phyloP scores from a whole-genome alignment of 768 basidiomycete genomes.

The Hypholoma fasciculare region DNA sequence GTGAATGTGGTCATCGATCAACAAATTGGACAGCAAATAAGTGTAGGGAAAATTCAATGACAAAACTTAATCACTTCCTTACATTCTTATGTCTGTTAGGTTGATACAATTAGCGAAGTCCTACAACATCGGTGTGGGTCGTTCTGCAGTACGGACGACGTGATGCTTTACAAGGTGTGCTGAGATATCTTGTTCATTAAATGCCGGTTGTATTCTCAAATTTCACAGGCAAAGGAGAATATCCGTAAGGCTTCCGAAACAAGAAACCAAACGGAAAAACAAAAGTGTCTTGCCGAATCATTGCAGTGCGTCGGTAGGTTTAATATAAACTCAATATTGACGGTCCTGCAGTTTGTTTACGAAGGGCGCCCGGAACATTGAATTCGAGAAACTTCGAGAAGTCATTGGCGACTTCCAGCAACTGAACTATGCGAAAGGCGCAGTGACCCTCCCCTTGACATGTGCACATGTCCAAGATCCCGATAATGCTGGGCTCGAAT shows the following conservation, averaged over 20 bases:
- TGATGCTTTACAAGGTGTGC: conserved; percentile 91
- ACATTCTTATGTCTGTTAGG: conserved; percentile 44
- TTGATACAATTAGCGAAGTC: conserved; percentile 95
- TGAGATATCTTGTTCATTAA: background rate
- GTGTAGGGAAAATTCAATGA: conserved; percentile 50
- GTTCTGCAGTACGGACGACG: conserved; percentile 98
- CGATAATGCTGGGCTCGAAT: conserved; percentile 72
- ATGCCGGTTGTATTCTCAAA: background rate
- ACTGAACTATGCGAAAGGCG: conserved; percentile 82
- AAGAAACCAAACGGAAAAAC: conserved; percentile 68
- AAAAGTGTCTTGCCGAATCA: conserved; percentile 83
- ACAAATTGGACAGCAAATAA: conserved; percentile 96
- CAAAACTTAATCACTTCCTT: conserved; percentile 3
- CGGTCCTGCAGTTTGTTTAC: conserved; percentile 66
- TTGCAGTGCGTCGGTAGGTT: conserved; percentile 57
- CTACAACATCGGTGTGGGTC: conserved; percentile 94
- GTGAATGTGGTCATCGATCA: conserved; percentile 97
- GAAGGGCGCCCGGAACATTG: conserved; percentile 84
- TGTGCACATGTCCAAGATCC: conserved; percentile 82
- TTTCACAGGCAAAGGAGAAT: conserved; percentile 83
- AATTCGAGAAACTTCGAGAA: conserved; percentile 82
- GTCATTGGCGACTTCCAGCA: conserved; percentile 89
- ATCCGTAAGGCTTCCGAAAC: conserved; percentile 88
- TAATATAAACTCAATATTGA: conserved; percentile 5
- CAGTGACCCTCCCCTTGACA: conserved; percentile 79